phyloP scores from a whole-genome alignment of 2,329 filamentous ascomycete species.

The Pleochaeta shiraiana region DNA sequence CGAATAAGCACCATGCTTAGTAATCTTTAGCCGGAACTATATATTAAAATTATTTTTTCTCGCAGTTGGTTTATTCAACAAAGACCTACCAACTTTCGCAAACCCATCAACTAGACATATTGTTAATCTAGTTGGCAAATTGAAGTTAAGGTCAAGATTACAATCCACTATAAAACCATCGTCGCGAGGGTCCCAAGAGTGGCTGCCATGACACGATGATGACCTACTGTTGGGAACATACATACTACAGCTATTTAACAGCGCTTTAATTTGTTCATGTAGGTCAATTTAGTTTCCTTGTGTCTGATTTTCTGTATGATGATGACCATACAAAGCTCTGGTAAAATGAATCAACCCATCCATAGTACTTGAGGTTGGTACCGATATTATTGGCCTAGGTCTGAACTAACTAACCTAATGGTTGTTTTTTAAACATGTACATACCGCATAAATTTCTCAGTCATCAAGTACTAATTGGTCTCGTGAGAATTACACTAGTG shows the following conservation, averaged over 20 bases:
- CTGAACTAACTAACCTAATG: too few relatives aligned
- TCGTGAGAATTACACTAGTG: too few relatives aligned
- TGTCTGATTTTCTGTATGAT: neutral
- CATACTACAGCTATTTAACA: neutral
- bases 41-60: too few relatives aligned
- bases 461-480: too few relatives aligned
- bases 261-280: too few relatives aligned
- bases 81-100: too few relatives aligned
- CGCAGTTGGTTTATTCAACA: too few relatives aligned
- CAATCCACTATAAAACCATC: conserved; percentile 62
- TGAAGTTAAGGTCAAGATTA: conserved; percentile 50
- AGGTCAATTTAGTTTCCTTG: too few relatives aligned
- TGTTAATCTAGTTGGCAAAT: conserved; percentile 43
- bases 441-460: too few relatives aligned
- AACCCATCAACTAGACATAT: conserved; percentile 35
- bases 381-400: conserved; percentile 23
- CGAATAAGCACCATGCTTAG: too few relatives aligned
- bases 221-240: conserved; percentile 44
- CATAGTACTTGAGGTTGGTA: conserved; percentile 24
- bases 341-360: conserved; percentile 31
- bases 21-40: too few relatives aligned
- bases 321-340: conserved; percentile 21
- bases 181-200: conserved; percentile 42
- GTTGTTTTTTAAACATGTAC: too few relatives aligned
- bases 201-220: conserved; percentile 44